These are phyloP conservation scores for Ophiostoma ips DNA, from an alignment of 2,329 filamentous ascomycete species.

Conservation along the genomic window DNA sequence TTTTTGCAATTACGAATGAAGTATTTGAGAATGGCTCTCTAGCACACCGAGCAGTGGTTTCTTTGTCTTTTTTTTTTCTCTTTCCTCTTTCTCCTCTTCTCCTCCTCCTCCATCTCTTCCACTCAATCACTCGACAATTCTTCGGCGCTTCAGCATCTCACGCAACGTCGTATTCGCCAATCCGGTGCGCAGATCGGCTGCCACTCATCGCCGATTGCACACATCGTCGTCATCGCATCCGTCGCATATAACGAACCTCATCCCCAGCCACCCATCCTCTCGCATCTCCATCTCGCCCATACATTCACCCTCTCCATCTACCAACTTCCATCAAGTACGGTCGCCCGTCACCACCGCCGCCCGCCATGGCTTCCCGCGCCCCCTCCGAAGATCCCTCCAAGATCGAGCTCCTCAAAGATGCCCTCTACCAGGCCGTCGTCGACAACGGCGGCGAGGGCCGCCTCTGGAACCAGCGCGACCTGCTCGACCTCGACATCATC, in stretches of 20 bases:
- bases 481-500: slow-evolving; percentile 42
- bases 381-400: slow-evolving; percentile 24
- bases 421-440: slow-evolving; percentile 41
- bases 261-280: background rate
- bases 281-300: background rate
- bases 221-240: background rate
- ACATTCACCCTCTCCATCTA: background rate
- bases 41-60: too few relatives aligned
- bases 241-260: background rate
- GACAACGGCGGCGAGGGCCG: slow-evolving; percentile 33
- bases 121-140: too few relatives aligned
- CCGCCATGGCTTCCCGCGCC: slow-evolving; percentile 12
- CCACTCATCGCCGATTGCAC: background rate
- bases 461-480: slow-evolving; percentile 44
- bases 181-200: too few relatives aligned
- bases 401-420: slow-evolving; percentile 38
- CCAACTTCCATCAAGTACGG: background rate
- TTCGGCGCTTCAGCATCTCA: too few relatives aligned
- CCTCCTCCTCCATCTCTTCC: too few relatives aligned
- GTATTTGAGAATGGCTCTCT: too few relatives aligned
- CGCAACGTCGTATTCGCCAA: too few relatives aligned
- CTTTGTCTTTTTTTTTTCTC: too few relatives aligned
- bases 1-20: too few relatives aligned
- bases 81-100: too few relatives aligned
- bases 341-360: too few relatives aligned